Conservation (phyloP, 106 monocot species). For the Vanilla planifolia region DNA sequence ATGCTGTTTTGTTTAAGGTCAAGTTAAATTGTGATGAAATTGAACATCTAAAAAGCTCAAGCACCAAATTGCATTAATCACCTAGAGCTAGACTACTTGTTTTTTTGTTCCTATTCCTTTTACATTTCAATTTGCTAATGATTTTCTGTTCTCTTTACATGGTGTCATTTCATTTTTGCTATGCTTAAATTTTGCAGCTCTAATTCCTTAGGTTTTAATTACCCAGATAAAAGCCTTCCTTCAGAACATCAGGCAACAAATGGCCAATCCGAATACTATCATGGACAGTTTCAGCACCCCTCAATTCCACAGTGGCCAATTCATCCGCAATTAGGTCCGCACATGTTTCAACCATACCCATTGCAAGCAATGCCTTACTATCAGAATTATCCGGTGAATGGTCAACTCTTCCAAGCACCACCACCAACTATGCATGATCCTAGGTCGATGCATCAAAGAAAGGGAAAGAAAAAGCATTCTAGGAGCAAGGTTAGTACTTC, state of each 20-base stretch:
- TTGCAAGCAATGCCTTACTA: conserved; percentile 82
- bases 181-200: not conserved
- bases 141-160: no score
- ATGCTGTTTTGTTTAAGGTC: no score
- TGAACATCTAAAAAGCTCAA: no score
- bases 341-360: conserved; percentile 54
- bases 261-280: conserved; percentile 19
- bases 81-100: no score
- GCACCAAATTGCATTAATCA: no score
- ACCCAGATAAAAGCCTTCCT: conserved; percentile 26
- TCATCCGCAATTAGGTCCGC: conserved; percentile 48
- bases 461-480: conserved; percentile 35
- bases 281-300: conserved; percentile 43
- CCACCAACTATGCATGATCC: conserved; percentile 31
- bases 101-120: no score
- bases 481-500: conserved; percentile 36
- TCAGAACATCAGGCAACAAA: conserved; percentile 18
- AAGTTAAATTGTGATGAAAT: no score
- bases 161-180: no score
- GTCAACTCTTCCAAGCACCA: conserved; percentile 51
- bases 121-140: no score
- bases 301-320: conserved; percentile 74
- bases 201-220: not conserved
- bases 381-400: conserved; percentile 59
- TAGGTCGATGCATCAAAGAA: conserved; percentile 23